Conservation (phyloP, 805 yeast species). For the Cyberlindnera mrakii region DNA sequence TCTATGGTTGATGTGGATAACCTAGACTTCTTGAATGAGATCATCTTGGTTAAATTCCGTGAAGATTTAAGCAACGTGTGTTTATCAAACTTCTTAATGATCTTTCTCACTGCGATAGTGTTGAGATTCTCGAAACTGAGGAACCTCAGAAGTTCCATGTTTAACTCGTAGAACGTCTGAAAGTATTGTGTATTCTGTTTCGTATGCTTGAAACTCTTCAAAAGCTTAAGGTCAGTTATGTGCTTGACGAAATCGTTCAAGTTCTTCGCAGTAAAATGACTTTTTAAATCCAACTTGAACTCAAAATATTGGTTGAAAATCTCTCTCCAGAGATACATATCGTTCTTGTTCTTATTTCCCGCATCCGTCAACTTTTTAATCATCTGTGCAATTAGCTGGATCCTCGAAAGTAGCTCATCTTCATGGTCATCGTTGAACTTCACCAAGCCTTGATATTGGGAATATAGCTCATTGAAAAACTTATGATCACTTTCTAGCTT, state of each 20-base stretch:
- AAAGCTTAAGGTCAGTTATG: conserved; percentile 35
- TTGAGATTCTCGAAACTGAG: conserved; percentile 58
- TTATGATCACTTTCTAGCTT: conserved; percentile 6
- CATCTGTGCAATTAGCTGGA: conserved; percentile 27
- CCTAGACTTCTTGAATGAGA: conserved; percentile 23
- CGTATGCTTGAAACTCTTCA: conserved; percentile 34
- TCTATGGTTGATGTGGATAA: conserved; percentile 16
- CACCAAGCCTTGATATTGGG: conserved; percentile 19
- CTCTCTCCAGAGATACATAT: conserved; percentile 65
- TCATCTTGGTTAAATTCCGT: conserved; percentile 39
- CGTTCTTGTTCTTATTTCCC: conserved; percentile 34
- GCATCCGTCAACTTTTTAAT: conserved; percentile 11
- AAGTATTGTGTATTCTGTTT: conserved; percentile 41
- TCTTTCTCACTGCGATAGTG: conserved; percentile 57
- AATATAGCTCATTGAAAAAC: conserved; percentile 17
- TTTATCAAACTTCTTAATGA: conserved; percentile 71
- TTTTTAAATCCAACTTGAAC: conserved; percentile 55
- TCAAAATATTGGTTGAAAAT: conserved; percentile 61
- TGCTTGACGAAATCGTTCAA: conserved; percentile 36
- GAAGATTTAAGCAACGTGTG: conserved; percentile 52
- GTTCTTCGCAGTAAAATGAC: conserved; percentile 39
- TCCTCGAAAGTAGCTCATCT: conserved; percentile 7
- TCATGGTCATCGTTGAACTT: conserved; percentile 47
- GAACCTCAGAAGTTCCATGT: conserved; percentile 48
- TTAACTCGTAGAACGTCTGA: conserved; percentile 44